Conservation (phyloP, 768 basidiomycete genomes). For the Suillus tomentosus region DNA sequence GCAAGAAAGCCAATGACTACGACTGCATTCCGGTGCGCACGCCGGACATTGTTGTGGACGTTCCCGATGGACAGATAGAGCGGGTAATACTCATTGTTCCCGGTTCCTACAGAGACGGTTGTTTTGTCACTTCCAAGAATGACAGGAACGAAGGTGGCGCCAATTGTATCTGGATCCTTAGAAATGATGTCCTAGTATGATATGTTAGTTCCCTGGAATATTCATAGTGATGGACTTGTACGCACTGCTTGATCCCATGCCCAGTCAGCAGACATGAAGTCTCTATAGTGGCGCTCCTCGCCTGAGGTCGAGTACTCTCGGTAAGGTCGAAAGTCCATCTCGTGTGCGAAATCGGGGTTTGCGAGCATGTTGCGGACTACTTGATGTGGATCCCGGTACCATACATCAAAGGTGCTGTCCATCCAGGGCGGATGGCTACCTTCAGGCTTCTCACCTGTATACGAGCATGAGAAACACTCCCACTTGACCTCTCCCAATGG, state of each 20-base stretch:
- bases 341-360: constrained; percentile 24
- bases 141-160: constrained; percentile 35
- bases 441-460: constrained; percentile 20
- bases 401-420: constrained; percentile 27
- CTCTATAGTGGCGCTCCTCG: constrained; percentile 14
- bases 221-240: constrained; percentile 5
- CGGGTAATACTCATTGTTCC: constrained; percentile 40
- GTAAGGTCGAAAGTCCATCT: constrained; percentile 25
- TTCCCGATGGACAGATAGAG: constrained; percentile 20
- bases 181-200: constrained; percentile 26
- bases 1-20: constrained; percentile 9
- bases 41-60: neutral
- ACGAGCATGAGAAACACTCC: constrained; percentile 25
- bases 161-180: constrained; percentile 26
- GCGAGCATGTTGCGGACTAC: constrained; percentile 23
- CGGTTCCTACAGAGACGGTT: constrained; percentile 40
- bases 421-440: constrained; percentile 28
- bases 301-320: constrained; percentile 16
- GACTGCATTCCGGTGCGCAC: constrained; percentile 7
- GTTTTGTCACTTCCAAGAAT: constrained; percentile 43
- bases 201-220: neutral
- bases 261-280: constrained; percentile 15
- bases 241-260: constrained; percentile 34
- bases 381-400: constrained; percentile 24
- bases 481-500: constrained; percentile 31